Conservation (phyloP, 345 rosid genomes). For the Hibiscus syriacus region DNA sequence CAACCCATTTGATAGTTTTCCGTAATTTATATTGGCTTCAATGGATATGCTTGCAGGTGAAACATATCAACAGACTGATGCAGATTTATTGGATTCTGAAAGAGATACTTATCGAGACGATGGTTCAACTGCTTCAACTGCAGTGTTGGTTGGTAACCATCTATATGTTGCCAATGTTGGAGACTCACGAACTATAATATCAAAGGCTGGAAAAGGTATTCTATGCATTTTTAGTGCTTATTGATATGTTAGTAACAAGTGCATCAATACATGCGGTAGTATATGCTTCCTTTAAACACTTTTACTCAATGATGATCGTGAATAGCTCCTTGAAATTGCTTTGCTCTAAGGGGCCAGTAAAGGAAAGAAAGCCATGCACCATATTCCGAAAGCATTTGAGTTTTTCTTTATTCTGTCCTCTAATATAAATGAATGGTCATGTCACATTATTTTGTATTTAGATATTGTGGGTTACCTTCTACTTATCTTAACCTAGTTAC, state of each 20-base stretch:
- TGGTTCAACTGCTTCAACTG: conserved; percentile 99
- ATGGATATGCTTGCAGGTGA: conserved; percentile 47
- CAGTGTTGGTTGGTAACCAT: conserved; percentile 15
- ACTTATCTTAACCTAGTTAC: neutral
- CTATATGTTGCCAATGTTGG: conserved; percentile 1
- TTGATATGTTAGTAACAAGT: neutral
- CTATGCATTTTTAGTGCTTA: neutral
- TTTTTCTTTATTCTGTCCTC: neutral
- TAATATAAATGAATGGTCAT: neutral
- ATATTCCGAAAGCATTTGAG: neutral
- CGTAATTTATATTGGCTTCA: conserved; percentile 8
- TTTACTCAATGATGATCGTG: neutral
- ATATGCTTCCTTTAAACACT: neutral
- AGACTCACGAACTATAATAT: conserved; percentile 21
- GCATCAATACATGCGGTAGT: neutral
- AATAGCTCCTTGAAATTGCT: neutral
- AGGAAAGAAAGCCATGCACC: neutral
- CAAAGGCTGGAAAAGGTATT: conserved; percentile 62
- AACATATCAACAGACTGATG: conserved; percentile 85
- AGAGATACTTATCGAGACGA: conserved; percentile 85
- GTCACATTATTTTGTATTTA: neutral
- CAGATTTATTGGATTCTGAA: conserved; percentile 74
- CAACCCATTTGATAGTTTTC: neutral
- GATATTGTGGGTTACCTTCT: neutral
- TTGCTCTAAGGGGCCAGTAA: neutral